These are phyloP conservation scores for Rosa chinensis DNA, from an alignment of 306 rosid genomes.

Conservation along the genomic window DNA sequence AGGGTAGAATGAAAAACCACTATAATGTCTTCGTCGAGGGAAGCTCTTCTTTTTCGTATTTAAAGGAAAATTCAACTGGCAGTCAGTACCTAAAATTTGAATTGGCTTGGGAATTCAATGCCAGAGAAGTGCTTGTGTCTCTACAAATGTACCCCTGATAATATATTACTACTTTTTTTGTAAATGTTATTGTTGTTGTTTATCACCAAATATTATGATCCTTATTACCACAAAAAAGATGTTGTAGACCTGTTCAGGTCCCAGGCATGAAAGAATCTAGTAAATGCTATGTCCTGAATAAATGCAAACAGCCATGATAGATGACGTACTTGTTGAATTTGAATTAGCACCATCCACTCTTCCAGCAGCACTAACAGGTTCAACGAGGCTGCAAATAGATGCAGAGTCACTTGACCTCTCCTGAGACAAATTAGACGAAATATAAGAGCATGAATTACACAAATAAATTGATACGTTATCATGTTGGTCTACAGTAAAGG, in stretches of 20 bases:
- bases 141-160: not conserved
- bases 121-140: not conserved
- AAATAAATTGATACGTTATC: conserved; percentile 18
- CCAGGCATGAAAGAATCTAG: not conserved
- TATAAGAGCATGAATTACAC: conserved; percentile 27
- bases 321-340: conserved; percentile 44
- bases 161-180: not conserved
- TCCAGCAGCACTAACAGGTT: conserved; percentile 40
- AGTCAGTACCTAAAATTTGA: not conserved
- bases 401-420: conserved; percentile 41
- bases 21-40: not conserved
- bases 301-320: not conserved
- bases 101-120: not conserved
- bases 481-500: not conserved
- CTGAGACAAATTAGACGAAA: conserved; percentile 45
- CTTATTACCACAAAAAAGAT: not conserved
- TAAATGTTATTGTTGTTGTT: not conserved
- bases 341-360: conserved; percentile 44
- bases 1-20: not conserved
- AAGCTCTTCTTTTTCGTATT: not conserved
- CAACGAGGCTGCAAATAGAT: conserved; percentile 37
- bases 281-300: not conserved
- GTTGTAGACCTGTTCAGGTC: not conserved
- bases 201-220: not conserved
- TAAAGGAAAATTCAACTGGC: not conserved